Evolutionary conservation across 192 early-diverging fungal genomes (phyloP), one percentile per base, ranked within the genome.

Genomic region (Coemansia sp.): DNA sequence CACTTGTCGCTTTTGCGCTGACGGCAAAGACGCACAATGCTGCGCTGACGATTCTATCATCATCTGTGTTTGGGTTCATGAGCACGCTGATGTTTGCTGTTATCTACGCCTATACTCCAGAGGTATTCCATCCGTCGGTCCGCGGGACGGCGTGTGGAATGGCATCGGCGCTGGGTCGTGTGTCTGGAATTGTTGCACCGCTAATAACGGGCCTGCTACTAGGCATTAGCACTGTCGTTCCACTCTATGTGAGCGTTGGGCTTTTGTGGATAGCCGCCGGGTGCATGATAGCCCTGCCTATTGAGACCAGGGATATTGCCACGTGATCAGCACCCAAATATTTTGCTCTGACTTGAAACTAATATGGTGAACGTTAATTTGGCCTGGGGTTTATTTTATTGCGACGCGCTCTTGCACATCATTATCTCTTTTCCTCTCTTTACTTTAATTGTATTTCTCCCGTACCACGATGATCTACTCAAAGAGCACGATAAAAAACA

Each of bases 31-130:
- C 82, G 5, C 68, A 77, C n/a, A 75, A 64, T 52, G 36, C 74
- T 12, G 78, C 70, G 18, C 80, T 86, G 15, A 90, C 90, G 69
- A 80, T 90, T 5, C 62, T 86, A 10, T 89, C 88, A 18, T 90
- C 88, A 4, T 89, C 89, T 0, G 72, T 85, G 12, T 83, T 92
- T 31, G 90, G 89, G 20, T 80, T 93, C 9, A 84, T 90, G 29
- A 85, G 89, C 34, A 89, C 92, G 0, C 71, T 94, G n/a, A 84
- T 91, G 71, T 95, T 94, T 84, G 95, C 92, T 2, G 91, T 95
- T 27, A 87, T 94, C 15, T 96, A 96, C 70, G 87, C 91, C 0
- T 96, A 95, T 67, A 95, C 95, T 24, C 93, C 95, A 1, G 95
- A 96, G 68, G 93, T 93, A 27, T 96, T 96, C 75, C 87, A 89